phyloP scores from a whole-genome alignment of 441 rosid species.

The Aquilaria agallochum region DNA sequence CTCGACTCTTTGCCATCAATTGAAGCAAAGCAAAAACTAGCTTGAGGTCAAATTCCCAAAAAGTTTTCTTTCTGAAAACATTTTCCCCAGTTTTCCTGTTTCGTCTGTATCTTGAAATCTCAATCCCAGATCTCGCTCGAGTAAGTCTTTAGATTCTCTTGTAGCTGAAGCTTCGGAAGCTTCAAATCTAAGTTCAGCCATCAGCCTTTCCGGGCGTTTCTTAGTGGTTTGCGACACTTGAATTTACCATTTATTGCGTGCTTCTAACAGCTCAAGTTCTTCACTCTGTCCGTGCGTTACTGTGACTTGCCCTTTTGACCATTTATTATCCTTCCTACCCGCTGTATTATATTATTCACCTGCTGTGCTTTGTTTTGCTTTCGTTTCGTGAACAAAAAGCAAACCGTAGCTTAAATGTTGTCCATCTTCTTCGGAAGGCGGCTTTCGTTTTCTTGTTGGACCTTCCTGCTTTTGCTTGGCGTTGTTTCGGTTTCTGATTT shows the following conservation, averaged over 20 bases:
- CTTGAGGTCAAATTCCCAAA: no score
- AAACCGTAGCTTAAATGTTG: slow-evolving; percentile 32
- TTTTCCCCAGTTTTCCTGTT: no score
- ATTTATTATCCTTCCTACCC: slow-evolving; percentile 18
- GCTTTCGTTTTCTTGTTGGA: slow-evolving; percentile 32
- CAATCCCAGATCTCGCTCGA: not conserved
- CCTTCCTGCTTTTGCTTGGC: slow-evolving; percentile 34
- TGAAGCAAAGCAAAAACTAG: slow-evolving; percentile 18
- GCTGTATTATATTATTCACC: not conserved
- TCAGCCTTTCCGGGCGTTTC: slow-evolving; percentile 12
- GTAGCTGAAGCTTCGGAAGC: slow-evolving; percentile 34
- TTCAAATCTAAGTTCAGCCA: slow-evolving; percentile 32
- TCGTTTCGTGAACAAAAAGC: slow-evolving; percentile 8
- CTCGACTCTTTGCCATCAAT: slow-evolving; percentile 22
- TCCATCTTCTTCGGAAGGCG: slow-evolving; percentile 24
- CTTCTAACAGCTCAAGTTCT: slow-evolving; percentile 10
- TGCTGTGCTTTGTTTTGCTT: slow-evolving; percentile 16
- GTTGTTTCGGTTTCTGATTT: slow-evolving; percentile 20
- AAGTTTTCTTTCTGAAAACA: no score
- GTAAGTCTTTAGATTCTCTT: slow-evolving; percentile 24
- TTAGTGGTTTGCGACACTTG: slow-evolving; percentile 14
- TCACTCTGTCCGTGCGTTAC: slow-evolving; percentile 17
- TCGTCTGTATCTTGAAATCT: not conserved
- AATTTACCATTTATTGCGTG: slow-evolving; percentile 23
- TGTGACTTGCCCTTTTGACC: slow-evolving; percentile 22